Base-by-base conservation (phyloP, 1,284 basidiomycete species). In the Chondrostereum purpureum region DNA sequence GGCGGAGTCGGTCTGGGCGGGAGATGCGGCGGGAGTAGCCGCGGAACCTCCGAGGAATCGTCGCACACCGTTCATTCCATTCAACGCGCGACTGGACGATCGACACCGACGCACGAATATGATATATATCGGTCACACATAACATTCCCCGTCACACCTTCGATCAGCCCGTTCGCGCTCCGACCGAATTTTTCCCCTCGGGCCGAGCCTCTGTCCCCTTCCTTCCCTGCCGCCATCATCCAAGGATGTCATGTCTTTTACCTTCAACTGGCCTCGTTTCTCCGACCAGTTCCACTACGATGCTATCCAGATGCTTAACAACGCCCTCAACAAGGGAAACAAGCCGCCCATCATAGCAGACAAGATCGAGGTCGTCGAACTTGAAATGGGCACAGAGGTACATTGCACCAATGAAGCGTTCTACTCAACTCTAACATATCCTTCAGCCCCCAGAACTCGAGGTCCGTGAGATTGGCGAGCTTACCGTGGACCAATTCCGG, bases 301-400 rank as follows among this genome's bases (percentile, higher is more conserved):
- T 76, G 93, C 93, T 19, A 91, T 92, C 53, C 81, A 88, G 53
- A 92, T 95, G 84, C 83, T 97, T 65, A 92, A 93, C 58, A 84
- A 83, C 22, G 94, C 93, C 37, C 83, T 97, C 62, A 97, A 97
- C 77, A 96, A 96, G 72, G 94, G 92, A 56, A 86, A 88, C 72
- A 98, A 97, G 62, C 96, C 96, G 1, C 92, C 93, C 22, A 88
- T 99, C 58, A 99, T 99, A 58, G 94, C 93, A 48, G 96, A 96
- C 65, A 85, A 82, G 63, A 99, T 99, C 54, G 88, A 96, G 61
- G 96, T 99, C 22, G 89, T 97, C 47, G 95, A 98, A 64, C 72
- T 99, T 21, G 86, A 94, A 66, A 99, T 99, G 95, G 96, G 96
- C 35, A 93, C 89, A 1, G 88, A 97, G 72, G 93, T 92, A 51